Conservation (phyloP, 108 stramenopile genomes). For the Aurantiochytrium sp. region DNA sequence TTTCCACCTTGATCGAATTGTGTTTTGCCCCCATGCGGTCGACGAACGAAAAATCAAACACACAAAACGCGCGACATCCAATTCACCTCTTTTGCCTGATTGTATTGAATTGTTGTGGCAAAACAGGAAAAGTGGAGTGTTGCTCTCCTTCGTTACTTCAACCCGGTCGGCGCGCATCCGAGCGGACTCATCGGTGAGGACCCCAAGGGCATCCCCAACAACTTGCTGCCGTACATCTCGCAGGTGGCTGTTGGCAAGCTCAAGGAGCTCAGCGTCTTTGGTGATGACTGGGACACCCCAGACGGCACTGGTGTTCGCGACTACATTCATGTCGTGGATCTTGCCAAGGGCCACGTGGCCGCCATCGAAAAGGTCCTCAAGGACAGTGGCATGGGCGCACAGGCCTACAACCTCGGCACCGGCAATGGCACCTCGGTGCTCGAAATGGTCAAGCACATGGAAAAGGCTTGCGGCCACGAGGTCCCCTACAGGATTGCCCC, state of each 20-base stretch:
- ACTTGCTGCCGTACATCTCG: constrained; percentile 93
- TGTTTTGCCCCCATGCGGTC: neutral
- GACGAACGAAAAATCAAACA: neutral
- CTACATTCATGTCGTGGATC: constrained; percentile 97
- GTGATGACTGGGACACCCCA: constrained; percentile 81
- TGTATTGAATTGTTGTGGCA: no score
- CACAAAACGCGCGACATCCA: no score
- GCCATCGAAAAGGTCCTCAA: constrained; percentile 71
- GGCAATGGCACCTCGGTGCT: constrained; percentile 83
- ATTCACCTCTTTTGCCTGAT: no score
- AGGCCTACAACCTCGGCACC: constrained; percentile 90
- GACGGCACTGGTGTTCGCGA: constrained; percentile 98
- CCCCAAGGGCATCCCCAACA: constrained; percentile 93
- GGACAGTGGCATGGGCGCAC: constrained; percentile 53
- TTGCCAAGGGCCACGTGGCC: constrained; percentile 84
- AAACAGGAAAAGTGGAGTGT: constrained; percentile 58
- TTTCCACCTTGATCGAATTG: no score
- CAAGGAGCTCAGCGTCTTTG: constrained; percentile 86
- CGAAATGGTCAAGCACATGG: constrained; percentile 89
- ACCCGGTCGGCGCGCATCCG: constrained; percentile 95
- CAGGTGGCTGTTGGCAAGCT: constrained; percentile 94
- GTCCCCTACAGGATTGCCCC: constrained; percentile 78
- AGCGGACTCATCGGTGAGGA: constrained; percentile 94
- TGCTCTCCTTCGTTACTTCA: constrained; percentile 91
- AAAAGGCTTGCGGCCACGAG: constrained; percentile 74